Percentiles rank a stretch among this genome's conserved stretches.
phyloP scores from a whole-genome alignment of 2,329 filamentous ascomycete species.

The Sporothrix mexicana region DNA sequence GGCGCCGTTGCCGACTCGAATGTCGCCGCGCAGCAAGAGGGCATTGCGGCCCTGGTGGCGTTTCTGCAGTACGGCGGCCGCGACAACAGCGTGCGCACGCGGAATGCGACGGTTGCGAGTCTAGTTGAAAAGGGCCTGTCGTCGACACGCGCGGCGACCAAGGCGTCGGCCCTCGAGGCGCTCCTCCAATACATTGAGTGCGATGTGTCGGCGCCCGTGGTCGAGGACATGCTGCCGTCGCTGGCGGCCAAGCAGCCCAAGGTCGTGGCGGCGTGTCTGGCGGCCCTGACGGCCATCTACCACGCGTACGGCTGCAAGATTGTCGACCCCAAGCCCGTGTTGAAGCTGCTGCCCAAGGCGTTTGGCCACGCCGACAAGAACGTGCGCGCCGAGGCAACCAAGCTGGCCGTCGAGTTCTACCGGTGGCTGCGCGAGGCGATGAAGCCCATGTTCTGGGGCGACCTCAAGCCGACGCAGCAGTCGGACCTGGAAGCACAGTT shows the following conservation, averaged over 20 bases:
- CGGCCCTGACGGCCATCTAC: constrained; percentile 80
- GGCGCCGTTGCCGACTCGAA: constrained; percentile 92
- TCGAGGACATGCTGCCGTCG: constrained; percentile 86
- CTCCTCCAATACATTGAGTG: constrained; percentile 88
- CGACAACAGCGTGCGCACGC: constrained; percentile 78
- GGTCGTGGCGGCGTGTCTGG: constrained; percentile 73
- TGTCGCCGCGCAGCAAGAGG: constrained; percentile 94
- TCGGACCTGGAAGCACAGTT: constrained; percentile 92
- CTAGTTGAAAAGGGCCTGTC: constrained; percentile 91
- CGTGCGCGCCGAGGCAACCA: constrained; percentile 90
- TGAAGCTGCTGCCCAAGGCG: constrained; percentile 87
- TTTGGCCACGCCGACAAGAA: constrained; percentile 99
- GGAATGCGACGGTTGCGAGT: constrained; percentile 73
- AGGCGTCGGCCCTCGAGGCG: constrained; percentile 84
- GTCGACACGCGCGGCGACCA: constrained; percentile 86
- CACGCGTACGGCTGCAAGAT: constrained; percentile 96
- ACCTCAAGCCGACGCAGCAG: constrained; percentile 94
- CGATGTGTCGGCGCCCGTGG: constrained; percentile 80
- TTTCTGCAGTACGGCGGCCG: constrained; percentile 90
- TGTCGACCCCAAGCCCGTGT: constrained; percentile 87
- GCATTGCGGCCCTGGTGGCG: constrained; percentile 82
- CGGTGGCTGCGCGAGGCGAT: constrained; percentile 97
- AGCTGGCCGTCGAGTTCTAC: constrained; percentile 91
- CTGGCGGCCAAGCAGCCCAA: constrained; percentile 91
- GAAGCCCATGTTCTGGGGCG: constrained; percentile 97